A percentile compares a stretch with the other conserved stretches of the same genome.
These are phyloP conservation scores for Symbiodinium pilosum DNA, from an alignment of 73 alveolate genomes.

Conservation along the genomic window DNA sequence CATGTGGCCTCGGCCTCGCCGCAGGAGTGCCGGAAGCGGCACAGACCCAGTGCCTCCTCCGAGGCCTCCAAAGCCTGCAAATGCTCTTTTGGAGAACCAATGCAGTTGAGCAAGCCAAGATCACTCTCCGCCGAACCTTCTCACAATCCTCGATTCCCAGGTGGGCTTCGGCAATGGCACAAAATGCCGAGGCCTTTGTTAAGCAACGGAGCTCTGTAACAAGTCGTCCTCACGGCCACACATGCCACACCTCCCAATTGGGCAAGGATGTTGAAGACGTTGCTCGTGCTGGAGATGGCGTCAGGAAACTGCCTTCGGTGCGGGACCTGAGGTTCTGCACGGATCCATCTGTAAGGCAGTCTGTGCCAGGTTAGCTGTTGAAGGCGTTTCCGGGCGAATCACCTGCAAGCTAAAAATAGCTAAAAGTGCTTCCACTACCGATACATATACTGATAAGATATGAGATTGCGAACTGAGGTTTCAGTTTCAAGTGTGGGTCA, in stretches of 20 bases:
- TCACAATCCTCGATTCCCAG: slow-evolving; percentile 68
- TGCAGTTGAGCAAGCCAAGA: too few species aligned
- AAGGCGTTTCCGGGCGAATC: too few species aligned
- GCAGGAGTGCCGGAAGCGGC: neutral
- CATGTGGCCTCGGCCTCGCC: slow-evolving; percentile 5
- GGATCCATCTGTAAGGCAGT: too few species aligned
- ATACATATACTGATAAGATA: too few species aligned
- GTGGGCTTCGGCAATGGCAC: slow-evolving; percentile 81
- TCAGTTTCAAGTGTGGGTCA: too few species aligned
- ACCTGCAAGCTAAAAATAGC: too few species aligned
- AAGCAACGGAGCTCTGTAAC: too few species aligned
- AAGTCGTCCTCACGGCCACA: too few species aligned
- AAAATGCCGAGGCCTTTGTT: slow-evolving; percentile 33
- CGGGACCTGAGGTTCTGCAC: neutral
- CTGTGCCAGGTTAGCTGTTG: too few species aligned
- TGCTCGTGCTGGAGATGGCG: neutral
- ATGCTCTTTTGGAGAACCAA: neutral
- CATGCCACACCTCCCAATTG: neutral
- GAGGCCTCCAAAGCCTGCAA: slow-evolving; percentile 45
- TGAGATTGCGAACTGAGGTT: too few species aligned
- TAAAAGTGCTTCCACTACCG: too few species aligned
- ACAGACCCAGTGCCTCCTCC: slow-evolving; percentile 27
- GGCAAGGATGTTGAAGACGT: neutral
- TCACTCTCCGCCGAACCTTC: too few species aligned
- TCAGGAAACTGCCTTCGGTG: neutral